A percentile compares a stretch with the other conserved stretches of the same genome.
phyloP scores from a whole-genome alignment of 2,329 filamentous ascomycete species.

The Verticillium alfalfae region DNA sequence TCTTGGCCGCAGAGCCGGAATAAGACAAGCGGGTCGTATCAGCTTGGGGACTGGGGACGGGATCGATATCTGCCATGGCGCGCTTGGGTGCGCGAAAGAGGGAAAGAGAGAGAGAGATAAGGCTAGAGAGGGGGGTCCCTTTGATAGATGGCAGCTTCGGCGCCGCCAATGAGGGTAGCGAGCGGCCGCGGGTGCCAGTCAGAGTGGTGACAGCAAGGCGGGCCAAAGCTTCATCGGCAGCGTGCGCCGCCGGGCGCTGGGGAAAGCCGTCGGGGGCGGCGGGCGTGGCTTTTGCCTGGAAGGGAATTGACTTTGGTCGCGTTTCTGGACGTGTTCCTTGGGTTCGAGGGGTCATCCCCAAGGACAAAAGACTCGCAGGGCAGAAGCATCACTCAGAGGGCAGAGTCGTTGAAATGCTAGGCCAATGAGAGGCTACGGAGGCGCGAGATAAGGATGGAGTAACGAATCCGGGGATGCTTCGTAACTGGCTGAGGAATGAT shows the following conservation, averaged over 20 bases:
- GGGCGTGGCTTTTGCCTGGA: background rate
- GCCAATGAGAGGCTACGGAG: background rate
- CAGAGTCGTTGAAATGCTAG: background rate
- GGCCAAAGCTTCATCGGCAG: background rate
- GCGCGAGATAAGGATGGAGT: background rate
- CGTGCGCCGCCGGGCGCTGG: background rate
- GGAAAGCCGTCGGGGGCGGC: background rate
- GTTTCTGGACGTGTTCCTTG: background rate
- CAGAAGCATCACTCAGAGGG: background rate
- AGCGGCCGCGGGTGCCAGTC: background rate
- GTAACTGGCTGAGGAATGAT: background rate
- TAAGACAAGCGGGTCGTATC: background rate
- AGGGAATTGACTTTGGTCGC: background rate
- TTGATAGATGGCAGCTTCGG: background rate
- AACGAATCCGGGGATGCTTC: background rate
- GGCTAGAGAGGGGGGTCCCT: background rate
- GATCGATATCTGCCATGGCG: background rate
- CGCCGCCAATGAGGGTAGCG: background rate
- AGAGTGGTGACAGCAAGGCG: background rate
- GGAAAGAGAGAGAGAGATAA: background rate
- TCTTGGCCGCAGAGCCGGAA: background rate
- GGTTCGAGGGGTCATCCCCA: background rate
- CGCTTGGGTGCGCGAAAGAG: background rate
- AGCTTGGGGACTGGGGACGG: background rate
- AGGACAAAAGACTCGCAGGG: background rate